Evolutionary conservation across 2,329 filamentous ascomycete genomes (phyloP), one percentile per base, ranked within the genome.

Genomic region (Penicillium aurantiogriseum): DNA sequence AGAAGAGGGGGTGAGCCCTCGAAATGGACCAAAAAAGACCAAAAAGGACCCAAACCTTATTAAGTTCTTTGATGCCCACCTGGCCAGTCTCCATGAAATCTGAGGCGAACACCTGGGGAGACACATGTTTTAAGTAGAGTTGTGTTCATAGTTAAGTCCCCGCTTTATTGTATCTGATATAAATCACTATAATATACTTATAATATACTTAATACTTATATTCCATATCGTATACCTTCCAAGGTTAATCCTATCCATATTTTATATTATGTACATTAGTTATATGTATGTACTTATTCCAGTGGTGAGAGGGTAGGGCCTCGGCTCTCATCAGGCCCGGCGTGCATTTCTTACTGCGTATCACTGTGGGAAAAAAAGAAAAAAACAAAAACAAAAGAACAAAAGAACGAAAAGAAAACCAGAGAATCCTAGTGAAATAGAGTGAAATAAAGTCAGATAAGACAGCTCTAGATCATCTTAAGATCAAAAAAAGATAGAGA

Each of bases 381-480:
- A 23, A n/a, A 44, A 25, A 51, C n/a, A 25, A 0, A 39, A 33
- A 33, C 21, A 10, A 3, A 27, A 42, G 17, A 35, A 29, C 25
- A 1, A 27, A 8, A 27, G 5, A 25, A 25, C 4, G 23, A 27
- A 27, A 27, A 27, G 25, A 6, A 13, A 4, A 17, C 2, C 13
- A n/a, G 11, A 3, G 17, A 36, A 36, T 31, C 17, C 3, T 5
- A 10, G n/a, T 17, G 15, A 29, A 39, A 39, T 21, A 23, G 39
- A 35, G 8, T 38, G 19, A 48, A 38, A 42, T 27, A 27, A 35
- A 36, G 19, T 27, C 21, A 42, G 25, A 51, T 38, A 36, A 54
- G 45, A 54, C 36, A 43, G 47, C n/a, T 54, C 51, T 54, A 48
- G 51, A 54, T 40, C 31, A 21, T 11, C 40, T 47, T 40, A 35